Evolutionary conservation across 352 stramenopile species (phyloP).

Genomic region (Globisporangium okanoganense): DNA sequence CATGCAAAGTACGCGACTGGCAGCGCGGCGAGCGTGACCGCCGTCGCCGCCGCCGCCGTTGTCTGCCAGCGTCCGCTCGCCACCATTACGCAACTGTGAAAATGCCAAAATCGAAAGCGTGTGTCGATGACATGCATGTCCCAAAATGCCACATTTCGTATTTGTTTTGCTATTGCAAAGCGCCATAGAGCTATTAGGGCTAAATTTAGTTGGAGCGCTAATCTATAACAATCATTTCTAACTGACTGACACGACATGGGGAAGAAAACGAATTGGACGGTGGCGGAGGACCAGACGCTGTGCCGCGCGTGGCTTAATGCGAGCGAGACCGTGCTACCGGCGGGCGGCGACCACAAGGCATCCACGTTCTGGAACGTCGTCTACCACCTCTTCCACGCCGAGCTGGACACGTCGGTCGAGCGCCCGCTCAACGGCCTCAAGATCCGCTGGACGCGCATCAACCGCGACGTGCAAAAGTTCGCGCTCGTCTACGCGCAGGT

Average conservation of each 20-base stretch:
- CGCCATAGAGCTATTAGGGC: too few relatives aligned
- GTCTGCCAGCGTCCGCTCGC: slow-evolving; percentile 18
- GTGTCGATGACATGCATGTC: slow-evolving; percentile 1
- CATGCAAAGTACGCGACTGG: slow-evolving; percentile 45
- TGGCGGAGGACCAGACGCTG: slow-evolving; percentile 57
- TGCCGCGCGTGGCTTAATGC: slow-evolving; percentile 67
- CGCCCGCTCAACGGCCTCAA: slow-evolving; percentile 70
- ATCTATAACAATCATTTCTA: slow-evolving; percentile 37
- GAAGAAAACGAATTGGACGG: slow-evolving; percentile 80
- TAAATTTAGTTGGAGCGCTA: neutral
- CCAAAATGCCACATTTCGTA: neutral
- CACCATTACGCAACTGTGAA: slow-evolving; percentile 6
- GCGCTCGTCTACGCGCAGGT: slow-evolving; percentile 40
- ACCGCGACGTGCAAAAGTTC: slow-evolving; percentile 76
- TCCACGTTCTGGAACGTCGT: slow-evolving; percentile 68
- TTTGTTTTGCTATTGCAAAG: neutral
- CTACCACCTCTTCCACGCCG: slow-evolving; percentile 59
- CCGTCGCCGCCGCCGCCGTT: slow-evolving; percentile 8
- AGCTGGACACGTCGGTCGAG: slow-evolving; percentile 55
- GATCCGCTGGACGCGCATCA: slow-evolving; percentile 79
- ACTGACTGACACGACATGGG: slow-evolving; percentile 34
- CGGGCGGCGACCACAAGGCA: slow-evolving; percentile 38
- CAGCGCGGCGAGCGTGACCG: slow-evolving; percentile 22
- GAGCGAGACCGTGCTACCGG: slow-evolving; percentile 38
- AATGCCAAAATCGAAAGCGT: neutral